A percentile compares a stretch with the other conserved stretches of the same genome.
phyloP scores from a whole-genome alignment of 441 rosid species.

The Macaranga tanarius region DNA sequence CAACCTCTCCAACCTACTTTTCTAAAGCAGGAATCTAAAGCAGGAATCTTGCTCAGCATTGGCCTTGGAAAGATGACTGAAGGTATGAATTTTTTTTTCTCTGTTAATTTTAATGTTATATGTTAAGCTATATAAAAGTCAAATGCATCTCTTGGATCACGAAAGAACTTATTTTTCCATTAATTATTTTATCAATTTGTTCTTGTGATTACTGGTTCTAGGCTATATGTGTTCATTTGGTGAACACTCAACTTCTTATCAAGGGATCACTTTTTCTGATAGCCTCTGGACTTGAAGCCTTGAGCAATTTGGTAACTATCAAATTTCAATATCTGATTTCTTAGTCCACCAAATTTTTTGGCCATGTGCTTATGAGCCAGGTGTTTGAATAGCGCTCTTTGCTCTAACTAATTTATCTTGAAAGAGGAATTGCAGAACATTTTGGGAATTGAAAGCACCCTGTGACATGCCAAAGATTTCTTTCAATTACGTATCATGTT shows the following conservation, averaged over 20 bases:
- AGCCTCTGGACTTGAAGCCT: background rate
- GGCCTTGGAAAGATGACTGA: constrained; percentile 51
- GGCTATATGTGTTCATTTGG: background rate
- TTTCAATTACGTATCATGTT: background rate
- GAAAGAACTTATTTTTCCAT: background rate
- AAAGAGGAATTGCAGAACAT: background rate
- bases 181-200: background rate
- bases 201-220: constrained; percentile 11
- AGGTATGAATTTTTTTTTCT: constrained; percentile 40
- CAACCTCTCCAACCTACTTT: no score
- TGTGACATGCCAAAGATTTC: background rate
- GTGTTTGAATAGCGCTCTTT: no score
- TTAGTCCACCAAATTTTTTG: background rate
- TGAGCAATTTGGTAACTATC: background rate
- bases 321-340: background rate
- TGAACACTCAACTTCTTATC: background rate
- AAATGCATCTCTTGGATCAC: background rate
- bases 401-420: background rate
- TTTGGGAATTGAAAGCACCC: background rate
- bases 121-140: background rate
- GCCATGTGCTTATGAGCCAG: background rate
- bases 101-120: background rate
- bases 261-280: background rate
- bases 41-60: constrained; percentile 78
- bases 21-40: no score